Evolutionary conservation across 179 eudicot genomes (phyloP), one percentile per base, ranked within the genome.

Genomic region (Silene coronaria): DNA sequence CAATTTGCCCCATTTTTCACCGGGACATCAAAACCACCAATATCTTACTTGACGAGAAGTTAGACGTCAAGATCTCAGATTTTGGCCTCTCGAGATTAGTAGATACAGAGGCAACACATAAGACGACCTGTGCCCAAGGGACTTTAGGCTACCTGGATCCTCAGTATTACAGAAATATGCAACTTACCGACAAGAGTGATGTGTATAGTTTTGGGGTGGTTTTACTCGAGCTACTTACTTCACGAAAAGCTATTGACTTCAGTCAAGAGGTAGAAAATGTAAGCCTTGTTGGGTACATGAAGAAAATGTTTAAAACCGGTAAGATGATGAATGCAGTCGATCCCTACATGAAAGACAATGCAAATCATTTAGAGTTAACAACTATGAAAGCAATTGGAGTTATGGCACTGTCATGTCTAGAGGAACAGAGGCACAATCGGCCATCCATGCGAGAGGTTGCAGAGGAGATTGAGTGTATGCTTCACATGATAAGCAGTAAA

Each of bases 61-160:
- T 87, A 16, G 21, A 74, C 17, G 90, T 87, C 42, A 91, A 89
- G 67, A 92, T 91, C 19, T 91, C 96, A 0, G 96, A 91, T 84
- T 91, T 91, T 28, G 96, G 93, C 26, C 87, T 91, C 3, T 91
- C 96, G 6, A 84, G 90, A 62, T 75, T 86, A 30, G 82, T 89
- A 59, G 91, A 91, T 0, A 72, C 13, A 3, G 83, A 84, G 59
- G 90, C 74, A 6, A 87, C 87, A 67, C 96, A 91, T 69, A 79
- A 87, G 70, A 87, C 93, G 6, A 91, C 93, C 0, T 88, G 91
- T 14, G 93, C 91, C 45, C 90, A 88, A 27, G 96, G 96, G 60
- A 89, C 93, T 0, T 85, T 91, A 2, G 96, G 91, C 13, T 90
- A 90, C 62, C 86, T 90, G 8, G 96, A 89, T 67, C 96, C 96